Conservation (phyloP, 257 asterid species). For the Schizonepeta tenuifolia region DNA sequence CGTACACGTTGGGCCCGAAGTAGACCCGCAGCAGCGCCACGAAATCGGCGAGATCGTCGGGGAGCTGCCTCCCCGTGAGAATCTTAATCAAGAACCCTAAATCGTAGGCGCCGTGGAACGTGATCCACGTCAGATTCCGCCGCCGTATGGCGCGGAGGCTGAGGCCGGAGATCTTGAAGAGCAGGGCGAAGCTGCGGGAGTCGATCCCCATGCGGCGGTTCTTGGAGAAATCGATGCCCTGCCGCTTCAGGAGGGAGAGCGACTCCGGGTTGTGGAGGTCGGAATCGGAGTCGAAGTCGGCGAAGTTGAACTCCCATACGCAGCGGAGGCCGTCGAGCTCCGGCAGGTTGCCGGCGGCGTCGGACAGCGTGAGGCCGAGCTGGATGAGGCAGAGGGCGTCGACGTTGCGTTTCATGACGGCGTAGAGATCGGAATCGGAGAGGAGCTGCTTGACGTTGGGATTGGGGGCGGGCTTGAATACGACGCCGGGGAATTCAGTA, state of each 20-base stretch:
- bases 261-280: constrained; percentile 35
- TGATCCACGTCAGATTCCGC: constrained; percentile 32
- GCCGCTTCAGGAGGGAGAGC: constrained; percentile 22
- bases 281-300: constrained; percentile 33
- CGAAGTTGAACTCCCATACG: constrained; percentile 48
- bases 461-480: not conserved
- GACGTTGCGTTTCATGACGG: constrained; percentile 37
- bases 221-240: constrained; percentile 17
- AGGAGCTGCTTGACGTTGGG: not conserved
- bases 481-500: constrained; percentile 26
- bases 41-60: not conserved
- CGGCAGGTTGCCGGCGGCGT: constrained; percentile 29
- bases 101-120: constrained; percentile 45
- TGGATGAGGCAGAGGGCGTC: constrained; percentile 38
- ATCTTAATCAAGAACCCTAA: constrained; percentile 25
- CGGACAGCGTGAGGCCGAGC: constrained; percentile 44
- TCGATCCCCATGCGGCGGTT: not conserved
- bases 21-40: not conserved
- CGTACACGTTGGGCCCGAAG: constrained; percentile 34
- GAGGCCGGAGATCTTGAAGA: constrained; percentile 5
- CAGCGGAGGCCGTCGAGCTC: not conserved
- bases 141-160: not conserved
- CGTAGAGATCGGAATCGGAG: not conserved
- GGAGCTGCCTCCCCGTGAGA: constrained; percentile 11
- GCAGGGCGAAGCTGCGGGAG: not conserved